Evolutionary conservation across 2,329 filamentous ascomycete species (phyloP), one percentile per base, ranked within the genome.

Genomic region (Rhynchosporium graminicola): DNA sequence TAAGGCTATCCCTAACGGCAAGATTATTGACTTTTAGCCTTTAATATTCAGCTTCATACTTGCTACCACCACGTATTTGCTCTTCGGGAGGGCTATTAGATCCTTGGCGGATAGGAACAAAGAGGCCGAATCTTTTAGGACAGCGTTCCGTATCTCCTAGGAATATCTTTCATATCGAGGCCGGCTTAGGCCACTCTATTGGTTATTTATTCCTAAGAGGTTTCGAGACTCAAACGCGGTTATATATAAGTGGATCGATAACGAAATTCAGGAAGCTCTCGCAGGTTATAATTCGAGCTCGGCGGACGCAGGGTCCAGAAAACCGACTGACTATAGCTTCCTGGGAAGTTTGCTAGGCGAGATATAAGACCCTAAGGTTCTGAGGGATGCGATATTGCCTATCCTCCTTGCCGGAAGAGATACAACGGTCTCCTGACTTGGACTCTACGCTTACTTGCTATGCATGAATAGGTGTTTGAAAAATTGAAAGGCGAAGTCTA

Each of bases 1-100:
- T 8, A 33, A 31, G 31, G 4, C 8, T 10, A 31, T 51, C 5
- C 26, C 29, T 3, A n/a, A 29, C 8, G 26, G 8, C 13, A 13
- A 38, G 15, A 26, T 51, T 38, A 15, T 51, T 33, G 31, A 51
- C 31, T 51, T 51, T 3, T 31, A 38, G 48, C 48, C 48, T 31
- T 31, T 33, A 10, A 33, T 51, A 10, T 51, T 51, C 9, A 9
- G 31, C 31, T 51, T 51, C 31, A 38, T 31, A 31, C 48, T 51
- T 51, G 48, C 12, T 13, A 51, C 48, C 10, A 36, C 48, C 12
- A 51, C 31, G 5, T 31, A 51, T 51, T 13, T 51, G 13, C 28
- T 51, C 48, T 51, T 51, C 15, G 48, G 48, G 29, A 29, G 26
- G 13, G 26, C 48, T 7, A 29, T 51, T n/a, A 31, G 48, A 51